Percentiles rank a stretch among this genome's conserved stretches.
phyloP scores from a whole-genome alignment of 768 basidiomycete genomes.

The Psilocybe cubensis region DNA sequence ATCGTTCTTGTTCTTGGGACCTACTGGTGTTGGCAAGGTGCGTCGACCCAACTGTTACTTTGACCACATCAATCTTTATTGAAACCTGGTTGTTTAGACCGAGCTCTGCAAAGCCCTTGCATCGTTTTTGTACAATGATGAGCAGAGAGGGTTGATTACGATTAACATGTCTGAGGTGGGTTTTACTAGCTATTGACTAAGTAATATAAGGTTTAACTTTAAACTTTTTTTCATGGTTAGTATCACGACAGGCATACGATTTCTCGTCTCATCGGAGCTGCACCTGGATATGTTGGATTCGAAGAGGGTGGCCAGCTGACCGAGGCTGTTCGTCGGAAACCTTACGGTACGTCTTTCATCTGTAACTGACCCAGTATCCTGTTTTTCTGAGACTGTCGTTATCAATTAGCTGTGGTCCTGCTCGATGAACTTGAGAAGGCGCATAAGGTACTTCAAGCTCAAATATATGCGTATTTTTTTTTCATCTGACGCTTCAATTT shows the following conservation, averaged over 20 bases:
- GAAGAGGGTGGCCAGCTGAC: slow-evolving; percentile 90
- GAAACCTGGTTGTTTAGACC: slow-evolving; percentile 49
- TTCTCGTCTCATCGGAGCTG: slow-evolving; percentile 88
- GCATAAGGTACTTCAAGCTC: slow-evolving; percentile 59
- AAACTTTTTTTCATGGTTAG: slow-evolving; percentile 34
- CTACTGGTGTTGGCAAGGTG: slow-evolving; percentile 87
- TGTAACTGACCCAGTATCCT: not conserved
- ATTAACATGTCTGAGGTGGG: slow-evolving; percentile 91
- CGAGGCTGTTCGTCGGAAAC: slow-evolving; percentile 89
- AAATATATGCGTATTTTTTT: not conserved
- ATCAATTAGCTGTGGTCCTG: slow-evolving; percentile 66
- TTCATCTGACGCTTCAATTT: not conserved
- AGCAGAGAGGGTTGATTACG: slow-evolving; percentile 82
- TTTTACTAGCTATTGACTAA: not conserved
- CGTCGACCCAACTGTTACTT: slow-evolving; percentile 7
- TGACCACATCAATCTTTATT: slow-evolving; percentile 3
- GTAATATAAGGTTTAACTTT: not conserved
- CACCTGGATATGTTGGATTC: slow-evolving; percentile 92
- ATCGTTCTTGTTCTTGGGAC: slow-evolving; percentile 89
- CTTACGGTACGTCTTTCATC: slow-evolving; percentile 61
- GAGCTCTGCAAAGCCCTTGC: slow-evolving; percentile 90
- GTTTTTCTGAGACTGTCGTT: not conserved
- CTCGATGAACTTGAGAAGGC: slow-evolving; percentile 94
- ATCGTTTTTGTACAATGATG: slow-evolving; percentile 88
- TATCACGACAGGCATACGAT: slow-evolving; percentile 93